Evolutionary conservation across 139 green algal species (phyloP).

Genomic region (Picochlorum sp.): DNA sequence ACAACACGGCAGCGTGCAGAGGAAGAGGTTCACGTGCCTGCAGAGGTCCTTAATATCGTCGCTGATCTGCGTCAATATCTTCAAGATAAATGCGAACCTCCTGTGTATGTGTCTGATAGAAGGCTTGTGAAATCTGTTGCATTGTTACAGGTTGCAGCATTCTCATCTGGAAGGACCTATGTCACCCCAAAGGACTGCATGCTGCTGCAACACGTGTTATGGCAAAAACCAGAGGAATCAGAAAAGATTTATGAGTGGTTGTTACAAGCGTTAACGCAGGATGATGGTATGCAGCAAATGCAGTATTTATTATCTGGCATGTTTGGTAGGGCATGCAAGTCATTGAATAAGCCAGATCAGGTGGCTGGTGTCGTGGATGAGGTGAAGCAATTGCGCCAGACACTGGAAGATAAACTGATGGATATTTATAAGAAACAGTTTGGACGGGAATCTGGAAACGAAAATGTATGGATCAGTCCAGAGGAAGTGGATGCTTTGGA

Average conservation of each 20-base stretch:
- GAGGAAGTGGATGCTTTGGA: slow-evolving; percentile 65
- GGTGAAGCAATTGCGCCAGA: slow-evolving; percentile 20
- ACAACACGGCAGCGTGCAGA: slow-evolving; percentile 23
- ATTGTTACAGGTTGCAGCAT: slow-evolving; percentile 65
- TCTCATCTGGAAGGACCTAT: slow-evolving; percentile 53
- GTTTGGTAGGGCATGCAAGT: slow-evolving; percentile 51
- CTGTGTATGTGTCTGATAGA: slow-evolving; percentile 64
- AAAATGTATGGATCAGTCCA: slow-evolving; percentile 68
- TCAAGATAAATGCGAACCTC: slow-evolving; percentile 70
- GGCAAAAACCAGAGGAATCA: slow-evolving; percentile 64
- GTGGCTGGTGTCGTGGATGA: slow-evolving; percentile 1
- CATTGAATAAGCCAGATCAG: not conserved
- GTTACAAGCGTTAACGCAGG: slow-evolving; percentile 52
- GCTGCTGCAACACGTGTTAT: slow-evolving; percentile 84
- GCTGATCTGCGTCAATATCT: slow-evolving; percentile 62
- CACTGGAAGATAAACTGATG: slow-evolving; percentile 31
- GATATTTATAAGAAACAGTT: not conserved
- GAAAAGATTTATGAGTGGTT: slow-evolving; percentile 76
- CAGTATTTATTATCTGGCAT: slow-evolving; percentile 32
- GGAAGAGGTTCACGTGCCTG: slow-evolving; percentile 48
- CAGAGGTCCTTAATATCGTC: slow-evolving; percentile 63
- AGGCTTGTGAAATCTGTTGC: slow-evolving; percentile 55
- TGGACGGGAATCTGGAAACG: not conserved
- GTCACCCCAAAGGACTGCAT: slow-evolving; percentile 75
- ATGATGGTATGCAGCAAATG: slow-evolving; percentile 66